Evolutionary conservation across 495 filamentous ascomycete species (phyloP), one percentile per base, ranked within the genome.

Genomic region (Choiromyces venosus): DNA sequence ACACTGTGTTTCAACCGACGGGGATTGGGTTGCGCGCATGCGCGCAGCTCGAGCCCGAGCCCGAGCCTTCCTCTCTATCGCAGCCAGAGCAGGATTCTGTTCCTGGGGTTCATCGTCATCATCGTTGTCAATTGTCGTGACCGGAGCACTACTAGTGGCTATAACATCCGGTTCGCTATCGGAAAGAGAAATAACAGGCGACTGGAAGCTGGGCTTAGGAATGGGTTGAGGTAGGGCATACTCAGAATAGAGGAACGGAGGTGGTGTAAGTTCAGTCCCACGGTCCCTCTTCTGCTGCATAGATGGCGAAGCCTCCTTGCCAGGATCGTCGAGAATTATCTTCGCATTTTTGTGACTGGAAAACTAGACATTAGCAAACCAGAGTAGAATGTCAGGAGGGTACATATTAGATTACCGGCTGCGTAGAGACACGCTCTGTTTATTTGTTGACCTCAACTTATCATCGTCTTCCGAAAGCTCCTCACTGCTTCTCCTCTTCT

Each of bases 41-140:
- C 42, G 38, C 0, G 65, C 44, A 10, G 75, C 75, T 33, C 69
- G 67, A n/a, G 37, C 74, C 2, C 73, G 73, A n/a, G n/a, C 75
- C n/a, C 75, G 74, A 5, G 75, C 75, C 21, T 74, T 74, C n/a
- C 40, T 67, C 69, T 77, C 75, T 37, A 77, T 65, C 1, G 69
- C 70, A 10, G 75, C 75, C 2, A 77, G 10, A 52, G 72, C 66
- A 14, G 52, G 52, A 7, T 61, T 61, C 52, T 61, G 52, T 14
- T 61, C 52, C 14, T 61, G 52, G 3, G 25, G 52, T 61, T 75
- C 67, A 18, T 66, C 72, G 18, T 75, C 72, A 38, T 70, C 74
- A 36, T 71, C 29, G 9, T 70, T 36, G 16, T 72, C 67, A 6
- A 36, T 3, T 56, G 42, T 38, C 18, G 33, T 12, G 37, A 37